These are phyloP conservation scores for Aspergillus funiculosus DNA, from an alignment of 495 filamentous ascomycete genomes.

Conservation along the genomic window DNA sequence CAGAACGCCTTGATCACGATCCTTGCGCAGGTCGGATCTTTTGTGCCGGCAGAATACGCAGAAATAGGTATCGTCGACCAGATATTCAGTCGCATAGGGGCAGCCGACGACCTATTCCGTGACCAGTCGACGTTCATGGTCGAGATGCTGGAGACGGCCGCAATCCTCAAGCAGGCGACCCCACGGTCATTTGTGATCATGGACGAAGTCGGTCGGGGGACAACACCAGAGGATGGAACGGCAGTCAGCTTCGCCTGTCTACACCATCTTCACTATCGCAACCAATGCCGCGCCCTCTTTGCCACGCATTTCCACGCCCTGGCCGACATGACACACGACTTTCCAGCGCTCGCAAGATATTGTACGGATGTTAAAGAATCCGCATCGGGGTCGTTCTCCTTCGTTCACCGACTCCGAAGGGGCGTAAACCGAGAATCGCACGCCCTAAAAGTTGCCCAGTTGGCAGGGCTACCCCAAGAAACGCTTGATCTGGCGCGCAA, in stretches of 20 bases:
- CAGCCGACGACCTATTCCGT: conserved; percentile 84
- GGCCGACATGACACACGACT: conserved; percentile 65
- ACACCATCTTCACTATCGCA: conserved; percentile 70
- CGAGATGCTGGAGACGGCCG: conserved; percentile 52
- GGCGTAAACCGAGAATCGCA: conserved; percentile 85
- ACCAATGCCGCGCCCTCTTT: conserved; percentile 75
- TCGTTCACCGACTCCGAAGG: conserved; percentile 70
- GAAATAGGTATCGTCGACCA: conserved; percentile 84
- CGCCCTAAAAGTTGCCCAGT: conserved; percentile 82
- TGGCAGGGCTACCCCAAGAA: conserved; percentile 68
- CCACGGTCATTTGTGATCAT: conserved; percentile 82
- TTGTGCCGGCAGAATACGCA: conserved; percentile 81
- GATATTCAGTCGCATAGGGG: conserved; percentile 87
- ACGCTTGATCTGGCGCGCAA: conserved; percentile 51
- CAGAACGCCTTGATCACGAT: conserved; percentile 93
- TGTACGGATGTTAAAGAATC: conserved; percentile 86
- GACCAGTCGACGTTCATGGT: conserved; percentile 93
- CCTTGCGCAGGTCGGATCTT: conserved; percentile 85
- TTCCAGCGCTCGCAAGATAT: conserved; percentile 66
- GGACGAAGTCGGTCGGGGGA: conserved; percentile 95
- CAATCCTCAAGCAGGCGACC: conserved; percentile 48
- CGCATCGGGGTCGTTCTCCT: conserved; percentile 62
- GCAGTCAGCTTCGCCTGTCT: conserved; percentile 87
- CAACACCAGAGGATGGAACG: conserved; percentile 82
- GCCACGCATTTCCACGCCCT: conserved; percentile 91